phyloP scores from a whole-genome alignment of 2,329 filamentous ascomycete genomes.

The Neobulgaria alba region DNA sequence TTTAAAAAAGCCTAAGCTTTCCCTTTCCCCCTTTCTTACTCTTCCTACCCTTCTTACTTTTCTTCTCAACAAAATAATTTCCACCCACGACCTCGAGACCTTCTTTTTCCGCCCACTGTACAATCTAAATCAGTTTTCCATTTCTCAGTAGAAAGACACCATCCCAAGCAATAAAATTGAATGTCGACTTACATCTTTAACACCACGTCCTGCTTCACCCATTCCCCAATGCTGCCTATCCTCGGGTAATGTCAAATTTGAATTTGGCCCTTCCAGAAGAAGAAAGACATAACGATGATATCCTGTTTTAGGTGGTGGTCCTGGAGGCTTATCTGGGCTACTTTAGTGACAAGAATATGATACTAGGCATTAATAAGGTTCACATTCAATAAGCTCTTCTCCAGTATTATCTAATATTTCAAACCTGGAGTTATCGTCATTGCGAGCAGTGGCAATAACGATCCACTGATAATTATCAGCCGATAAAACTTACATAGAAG shows the following conservation, averaged over 20 bases:
- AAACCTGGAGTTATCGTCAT: neutral
- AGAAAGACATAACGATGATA: slow-evolving; percentile 50
- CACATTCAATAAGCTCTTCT: slow-evolving; percentile 15
- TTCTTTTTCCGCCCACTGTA: slow-evolving; percentile 42
- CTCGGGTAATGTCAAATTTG: slow-evolving; percentile 36
- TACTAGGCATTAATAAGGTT: neutral
- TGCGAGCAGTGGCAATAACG: neutral
- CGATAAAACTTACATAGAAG: neutral
- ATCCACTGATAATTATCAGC: slow-evolving; percentile 6
- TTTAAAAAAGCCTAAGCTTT: too few species aligned
- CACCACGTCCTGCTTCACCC: slow-evolving; percentile 38
- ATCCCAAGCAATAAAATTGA: too few species aligned
- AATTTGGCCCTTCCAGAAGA: slow-evolving; percentile 35
- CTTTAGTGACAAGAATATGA: neutral
- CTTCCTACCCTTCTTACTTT: slow-evolving; percentile 38
- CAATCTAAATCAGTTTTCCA: too few species aligned
- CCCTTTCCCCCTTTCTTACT: too few species aligned
- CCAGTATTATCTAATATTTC: neutral
- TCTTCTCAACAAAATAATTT: slow-evolving; percentile 28
- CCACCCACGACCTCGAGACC: slow-evolving; percentile 38
- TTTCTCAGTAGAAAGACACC: too few species aligned
- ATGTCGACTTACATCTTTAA: too few species aligned
- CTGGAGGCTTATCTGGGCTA: slow-evolving; percentile 40
- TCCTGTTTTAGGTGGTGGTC: slow-evolving; percentile 45
- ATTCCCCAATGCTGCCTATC: slow-evolving; percentile 48